Evolutionary conservation across 257 asterid genomes (phyloP).

Genomic region (Salvia splendens): DNA sequence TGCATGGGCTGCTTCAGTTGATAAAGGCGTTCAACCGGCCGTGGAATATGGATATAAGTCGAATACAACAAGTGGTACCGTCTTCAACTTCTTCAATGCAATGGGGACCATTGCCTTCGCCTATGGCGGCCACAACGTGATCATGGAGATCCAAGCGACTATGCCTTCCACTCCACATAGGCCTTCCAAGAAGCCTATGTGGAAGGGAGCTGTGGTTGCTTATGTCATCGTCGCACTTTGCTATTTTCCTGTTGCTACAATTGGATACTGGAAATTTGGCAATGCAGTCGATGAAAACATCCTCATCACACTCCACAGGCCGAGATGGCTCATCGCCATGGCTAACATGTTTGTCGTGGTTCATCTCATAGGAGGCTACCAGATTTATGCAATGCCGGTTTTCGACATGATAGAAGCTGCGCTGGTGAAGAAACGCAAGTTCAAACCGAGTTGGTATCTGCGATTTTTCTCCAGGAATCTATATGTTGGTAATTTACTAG

Average conservation of each 20-base stretch:
- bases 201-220: constrained; percentile 3
- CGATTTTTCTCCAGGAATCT: not conserved
- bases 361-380: constrained; percentile 30
- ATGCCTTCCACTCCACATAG: constrained; percentile 25
- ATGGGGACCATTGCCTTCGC: constrained; percentile 18
- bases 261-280: constrained; percentile 25
- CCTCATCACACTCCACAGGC: constrained; percentile 2
- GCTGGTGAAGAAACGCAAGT: not conserved
- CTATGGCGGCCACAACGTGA: constrained; percentile 22
- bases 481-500: constrained; percentile 23
- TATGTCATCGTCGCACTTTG: constrained; percentile 5
- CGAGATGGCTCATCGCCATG: constrained; percentile 19
- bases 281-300: constrained; percentile 6
- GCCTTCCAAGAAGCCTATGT: too few relatives aligned
- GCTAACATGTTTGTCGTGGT: constrained; percentile 30
- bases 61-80: not conserved
- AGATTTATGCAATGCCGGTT: constrained; percentile 49
- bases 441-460: constrained; percentile 12
- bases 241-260: constrained; percentile 23
- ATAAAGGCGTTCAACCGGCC: not conserved
- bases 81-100: constrained; percentile 21
- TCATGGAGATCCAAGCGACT: constrained; percentile 27
- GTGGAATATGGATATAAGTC: constrained; percentile 17
- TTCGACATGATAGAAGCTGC: constrained; percentile 46
- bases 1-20: not conserved